Conservation (phyloP, 2,329 filamentous ascomycete species). For the Cordyceps militaris region DNA sequence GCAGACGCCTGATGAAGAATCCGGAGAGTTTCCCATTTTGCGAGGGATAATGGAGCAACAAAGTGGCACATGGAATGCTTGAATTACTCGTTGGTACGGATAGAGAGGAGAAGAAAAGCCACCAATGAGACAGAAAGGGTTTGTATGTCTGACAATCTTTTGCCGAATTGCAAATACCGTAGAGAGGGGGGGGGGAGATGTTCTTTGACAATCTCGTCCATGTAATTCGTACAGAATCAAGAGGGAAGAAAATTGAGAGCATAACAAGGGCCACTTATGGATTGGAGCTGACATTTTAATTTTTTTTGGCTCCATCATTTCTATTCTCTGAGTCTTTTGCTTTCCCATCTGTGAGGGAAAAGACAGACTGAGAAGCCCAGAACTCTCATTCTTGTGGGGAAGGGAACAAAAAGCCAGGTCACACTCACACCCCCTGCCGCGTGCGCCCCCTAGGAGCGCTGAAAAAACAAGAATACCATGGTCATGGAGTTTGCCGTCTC, state of each 20-base stretch:
- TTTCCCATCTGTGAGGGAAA: background rate
- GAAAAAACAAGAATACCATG: background rate
- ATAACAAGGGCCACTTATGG: background rate
- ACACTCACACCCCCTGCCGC: background rate
- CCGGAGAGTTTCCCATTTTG: background rate
- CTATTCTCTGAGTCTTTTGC: background rate
- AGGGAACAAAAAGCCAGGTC: background rate
- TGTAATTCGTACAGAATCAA: background rate
- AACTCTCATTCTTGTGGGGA: background rate
- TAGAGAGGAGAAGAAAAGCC: background rate
- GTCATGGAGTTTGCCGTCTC: background rate
- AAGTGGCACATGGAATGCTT: background rate
- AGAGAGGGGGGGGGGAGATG: background rate
- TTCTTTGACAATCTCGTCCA: background rate
- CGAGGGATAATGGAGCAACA: background rate
- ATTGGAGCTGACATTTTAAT: background rate
- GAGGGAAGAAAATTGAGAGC: background rate
- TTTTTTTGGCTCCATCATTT: background rate
- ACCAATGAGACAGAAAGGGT: background rate
- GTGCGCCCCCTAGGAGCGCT: background rate
- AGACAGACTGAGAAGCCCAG: background rate
- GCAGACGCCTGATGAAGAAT: background rate
- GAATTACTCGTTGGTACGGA: conserved; percentile 9
- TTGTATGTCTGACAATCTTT: background rate
- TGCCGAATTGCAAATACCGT: background rate